Base-by-base conservation (phyloP, 2,329 filamentous ascomycete genomes). In the Trichoderma atroviride region DNA sequence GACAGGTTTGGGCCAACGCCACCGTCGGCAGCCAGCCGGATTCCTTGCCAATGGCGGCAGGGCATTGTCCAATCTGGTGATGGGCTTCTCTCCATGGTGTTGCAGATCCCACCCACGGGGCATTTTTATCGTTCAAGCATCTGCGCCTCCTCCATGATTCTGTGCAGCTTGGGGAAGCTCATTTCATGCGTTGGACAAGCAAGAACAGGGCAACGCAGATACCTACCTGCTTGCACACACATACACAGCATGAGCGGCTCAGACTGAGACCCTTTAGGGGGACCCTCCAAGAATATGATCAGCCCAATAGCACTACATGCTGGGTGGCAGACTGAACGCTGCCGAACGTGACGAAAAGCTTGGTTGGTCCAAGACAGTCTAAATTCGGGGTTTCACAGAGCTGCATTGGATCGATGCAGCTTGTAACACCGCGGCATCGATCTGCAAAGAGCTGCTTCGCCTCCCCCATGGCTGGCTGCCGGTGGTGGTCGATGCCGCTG, bases 401-500 rank as follows among this genome's bases (percentile, higher is more conserved):
- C 53, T 53, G 59, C 59, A 57, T 58, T 53, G 40, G 37, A 69
- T 64, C 60, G 52, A 69, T 19, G 11, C 27, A 33, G 29, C 40
- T 50, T 69, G 60, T 69, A 40, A 56, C 67, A 68, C 60, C 35
- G 67, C 60, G 59, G 67, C 57, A 61, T 67, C 63, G 63, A 68
- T 68, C 65, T 65, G 56, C 68, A 60, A 56, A 58, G 31, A 59
- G 55, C 60, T 69, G 61, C 61, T 65, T 69, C 68, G 68, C 68
- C 68, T 65, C 68, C 61, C 68, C 68, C 68, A 63, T 62, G 31
- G 43, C 35, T 50, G 33, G 53, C 29, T 59, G 37, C 11, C 27
- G 40, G 40, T 43, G 33, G 19, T 43, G 40, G n/a, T 47, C 31
- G 31, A 40, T 35, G 24, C 29, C 57, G 27, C 24, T 43, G 47